These are phyloP conservation scores for Adansonia rubrostipa DNA, from an alignment of 441 rosid species.

Conservation along the genomic window DNA sequence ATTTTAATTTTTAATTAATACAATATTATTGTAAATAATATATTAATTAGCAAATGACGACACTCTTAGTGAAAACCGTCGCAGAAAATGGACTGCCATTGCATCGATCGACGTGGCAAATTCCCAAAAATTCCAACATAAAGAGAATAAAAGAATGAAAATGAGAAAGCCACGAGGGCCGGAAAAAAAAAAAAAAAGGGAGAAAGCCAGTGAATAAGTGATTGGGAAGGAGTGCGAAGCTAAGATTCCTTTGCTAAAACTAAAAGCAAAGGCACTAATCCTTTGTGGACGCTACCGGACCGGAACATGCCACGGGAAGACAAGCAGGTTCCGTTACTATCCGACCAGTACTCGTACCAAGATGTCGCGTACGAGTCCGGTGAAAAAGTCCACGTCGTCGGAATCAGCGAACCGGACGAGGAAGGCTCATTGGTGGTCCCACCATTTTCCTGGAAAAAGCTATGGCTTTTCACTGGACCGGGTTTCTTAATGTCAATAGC, in stretches of 20 bases:
- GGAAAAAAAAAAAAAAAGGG: background rate
- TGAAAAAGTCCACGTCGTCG: slow-evolving; percentile 69
- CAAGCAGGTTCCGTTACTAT: slow-evolving; percentile 46
- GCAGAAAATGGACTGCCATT: background rate
- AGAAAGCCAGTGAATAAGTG: background rate
- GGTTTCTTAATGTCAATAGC: slow-evolving; percentile 94
- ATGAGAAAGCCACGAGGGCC: background rate
- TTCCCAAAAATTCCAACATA: background rate
- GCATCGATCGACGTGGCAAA: background rate
- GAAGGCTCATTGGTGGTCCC: slow-evolving; percentile 47
- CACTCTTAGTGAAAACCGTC: too few species aligned
- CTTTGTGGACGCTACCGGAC: background rate
- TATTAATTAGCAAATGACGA: too few species aligned
- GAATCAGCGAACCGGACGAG: slow-evolving; percentile 47
- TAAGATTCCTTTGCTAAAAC: background rate
- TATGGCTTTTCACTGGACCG: slow-evolving; percentile 92
- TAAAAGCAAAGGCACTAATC: too few species aligned
- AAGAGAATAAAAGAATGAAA: background rate
- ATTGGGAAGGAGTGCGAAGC: background rate
- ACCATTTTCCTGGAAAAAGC: slow-evolving; percentile 87
- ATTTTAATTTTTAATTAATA: too few species aligned
- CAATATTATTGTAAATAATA: too few species aligned
- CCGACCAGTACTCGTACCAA: slow-evolving; percentile 24
- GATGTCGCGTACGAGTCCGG: slow-evolving; percentile 54
- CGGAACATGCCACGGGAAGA: slow-evolving; percentile 41